Evolutionary conservation across 2,329 filamentous ascomycete genomes (phyloP).

Genomic region (Hortaea werneckii): DNA sequence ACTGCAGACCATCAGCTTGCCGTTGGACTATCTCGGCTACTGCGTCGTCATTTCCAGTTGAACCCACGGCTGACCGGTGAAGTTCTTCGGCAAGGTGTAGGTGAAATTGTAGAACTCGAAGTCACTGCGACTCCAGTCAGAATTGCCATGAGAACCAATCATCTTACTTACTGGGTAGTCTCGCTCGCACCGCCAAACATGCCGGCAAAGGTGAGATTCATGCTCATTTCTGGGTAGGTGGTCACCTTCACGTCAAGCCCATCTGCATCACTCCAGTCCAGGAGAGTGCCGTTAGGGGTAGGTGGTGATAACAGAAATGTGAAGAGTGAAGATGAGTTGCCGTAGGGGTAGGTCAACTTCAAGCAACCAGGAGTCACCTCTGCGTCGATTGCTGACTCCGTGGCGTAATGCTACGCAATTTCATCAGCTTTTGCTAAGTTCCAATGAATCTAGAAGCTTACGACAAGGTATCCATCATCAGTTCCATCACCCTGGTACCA

Average conservation of each 20-base stretch:
- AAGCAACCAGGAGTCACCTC: constrained; percentile 28
- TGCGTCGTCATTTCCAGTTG: too few relatives aligned
- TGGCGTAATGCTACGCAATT: too few relatives aligned
- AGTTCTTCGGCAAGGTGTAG: constrained; percentile 18
- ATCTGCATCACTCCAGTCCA: constrained; percentile 39
- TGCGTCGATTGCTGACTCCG: too few relatives aligned
- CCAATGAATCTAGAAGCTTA: too few relatives aligned
- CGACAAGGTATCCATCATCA: too few relatives aligned
- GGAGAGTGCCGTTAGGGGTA: constrained; percentile 33
- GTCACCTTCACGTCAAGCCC: constrained; percentile 38
- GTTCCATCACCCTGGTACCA: too few relatives aligned
- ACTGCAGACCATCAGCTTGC: too few relatives aligned
- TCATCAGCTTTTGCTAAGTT: too few relatives aligned
- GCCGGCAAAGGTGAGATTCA: constrained; percentile 37
- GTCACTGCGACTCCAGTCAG: constrained; percentile 14
- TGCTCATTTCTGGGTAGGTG: constrained; percentile 35
- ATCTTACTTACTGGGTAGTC: constrained; percentile 27
- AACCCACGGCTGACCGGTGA: too few relatives aligned
- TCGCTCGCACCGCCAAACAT: constrained; percentile 27
- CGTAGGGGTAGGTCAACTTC: constrained; percentile 44
- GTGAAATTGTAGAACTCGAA: constrained; percentile 36
- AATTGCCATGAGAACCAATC: background rate
- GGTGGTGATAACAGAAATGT: constrained; percentile 42
- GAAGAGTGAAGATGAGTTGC: constrained; percentile 41
- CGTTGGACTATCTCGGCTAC: too few relatives aligned